These are phyloP conservation scores for Solanum pennellii DNA, from an alignment of 257 asterid species.

Conservation along the genomic window DNA sequence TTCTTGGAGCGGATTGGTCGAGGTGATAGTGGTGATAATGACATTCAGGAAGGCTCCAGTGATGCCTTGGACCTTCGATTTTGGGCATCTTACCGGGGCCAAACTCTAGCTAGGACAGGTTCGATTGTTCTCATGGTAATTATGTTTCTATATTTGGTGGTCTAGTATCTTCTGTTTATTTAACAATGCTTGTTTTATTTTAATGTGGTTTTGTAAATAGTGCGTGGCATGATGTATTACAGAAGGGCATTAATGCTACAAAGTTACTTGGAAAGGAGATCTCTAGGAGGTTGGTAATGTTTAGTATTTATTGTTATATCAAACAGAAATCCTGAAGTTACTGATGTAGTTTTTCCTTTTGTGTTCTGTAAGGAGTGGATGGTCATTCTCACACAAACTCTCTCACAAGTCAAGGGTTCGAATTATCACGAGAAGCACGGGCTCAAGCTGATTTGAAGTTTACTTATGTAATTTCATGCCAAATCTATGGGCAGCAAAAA, in stretches of 20 bases:
- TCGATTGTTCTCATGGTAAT: not conserved
- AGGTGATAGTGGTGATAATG: slow-evolving; percentile 58
- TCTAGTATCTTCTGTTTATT: not conserved
- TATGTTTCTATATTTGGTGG: not conserved
- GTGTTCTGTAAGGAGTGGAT: slow-evolving; percentile 32
- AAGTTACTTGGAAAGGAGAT: slow-evolving; percentile 78
- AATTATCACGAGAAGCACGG: slow-evolving; percentile 81
- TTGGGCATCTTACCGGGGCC: slow-evolving; percentile 99
- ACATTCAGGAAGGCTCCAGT: slow-evolving; percentile 65
- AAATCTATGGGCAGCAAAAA: slow-evolving; percentile 98
- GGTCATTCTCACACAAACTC: slow-evolving; percentile 38
- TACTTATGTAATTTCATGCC: slow-evolving; percentile 93
- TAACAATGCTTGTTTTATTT: not conserved
- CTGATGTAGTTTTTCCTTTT: not conserved
- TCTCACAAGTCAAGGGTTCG: slow-evolving; percentile 56
- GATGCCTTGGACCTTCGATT: slow-evolving; percentile 86
- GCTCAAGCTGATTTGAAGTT: slow-evolving; percentile 96
- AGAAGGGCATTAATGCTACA: slow-evolving; percentile 97
- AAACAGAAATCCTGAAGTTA: not conserved
- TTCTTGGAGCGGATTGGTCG: slow-evolving; percentile 83
- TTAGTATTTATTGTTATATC: not conserved
- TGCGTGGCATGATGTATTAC: slow-evolving; percentile 99
- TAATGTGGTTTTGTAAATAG: slow-evolving; percentile 27
- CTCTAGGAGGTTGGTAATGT: slow-evolving; percentile 52
- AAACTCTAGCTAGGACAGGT: slow-evolving; percentile 98